Conservation (phyloP, 2,329 filamentous ascomycete species). For the Talaromyces sp. region DNA sequence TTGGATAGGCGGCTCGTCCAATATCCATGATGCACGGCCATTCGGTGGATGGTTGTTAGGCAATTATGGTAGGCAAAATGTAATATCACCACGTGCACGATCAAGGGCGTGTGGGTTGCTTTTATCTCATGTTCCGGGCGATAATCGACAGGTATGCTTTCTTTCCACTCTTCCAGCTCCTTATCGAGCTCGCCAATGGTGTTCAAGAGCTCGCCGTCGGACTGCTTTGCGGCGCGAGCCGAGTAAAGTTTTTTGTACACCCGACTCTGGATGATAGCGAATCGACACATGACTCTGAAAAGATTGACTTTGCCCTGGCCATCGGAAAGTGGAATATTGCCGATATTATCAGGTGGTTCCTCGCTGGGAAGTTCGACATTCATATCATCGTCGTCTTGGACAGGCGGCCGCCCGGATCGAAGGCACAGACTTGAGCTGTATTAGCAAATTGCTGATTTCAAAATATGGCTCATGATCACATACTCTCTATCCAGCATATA, state of each 20-base stretch:
- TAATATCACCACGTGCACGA: slow-evolving; percentile 86
- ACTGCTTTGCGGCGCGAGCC: slow-evolving; percentile 84
- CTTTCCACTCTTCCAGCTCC: slow-evolving; percentile 92
- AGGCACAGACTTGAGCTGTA: slow-evolving; percentile 54
- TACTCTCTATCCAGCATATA: slow-evolving; percentile 69
- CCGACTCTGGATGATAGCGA: slow-evolving; percentile 84
- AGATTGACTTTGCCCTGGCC: slow-evolving; percentile 91
- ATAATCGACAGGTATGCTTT: slow-evolving; percentile 89
- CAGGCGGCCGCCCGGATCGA: slow-evolving; percentile 65
- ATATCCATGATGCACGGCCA: slow-evolving; percentile 96
- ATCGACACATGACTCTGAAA: slow-evolving; percentile 87
- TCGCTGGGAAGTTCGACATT: slow-evolving; percentile 93
- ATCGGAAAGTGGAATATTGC: slow-evolving; percentile 84
- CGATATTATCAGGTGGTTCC: slow-evolving; percentile 85
- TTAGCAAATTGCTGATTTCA: not conserved
- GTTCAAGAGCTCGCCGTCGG: slow-evolving; percentile 86
- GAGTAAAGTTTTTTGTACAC: slow-evolving; percentile 93
- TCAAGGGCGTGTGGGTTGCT: slow-evolving; percentile 84
- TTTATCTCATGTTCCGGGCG: slow-evolving; percentile 96
- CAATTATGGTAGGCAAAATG: slow-evolving; percentile 99
- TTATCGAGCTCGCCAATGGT: slow-evolving; percentile 92
- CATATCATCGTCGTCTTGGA: slow-evolving; percentile 78
- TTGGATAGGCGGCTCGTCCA: slow-evolving; percentile 95
- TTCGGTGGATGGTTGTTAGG: slow-evolving; percentile 93
- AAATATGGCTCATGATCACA: slow-evolving; percentile 15